Conservation (phyloP, 768 basidiomycete genomes). For the Fomitopsis serialis region DNA sequence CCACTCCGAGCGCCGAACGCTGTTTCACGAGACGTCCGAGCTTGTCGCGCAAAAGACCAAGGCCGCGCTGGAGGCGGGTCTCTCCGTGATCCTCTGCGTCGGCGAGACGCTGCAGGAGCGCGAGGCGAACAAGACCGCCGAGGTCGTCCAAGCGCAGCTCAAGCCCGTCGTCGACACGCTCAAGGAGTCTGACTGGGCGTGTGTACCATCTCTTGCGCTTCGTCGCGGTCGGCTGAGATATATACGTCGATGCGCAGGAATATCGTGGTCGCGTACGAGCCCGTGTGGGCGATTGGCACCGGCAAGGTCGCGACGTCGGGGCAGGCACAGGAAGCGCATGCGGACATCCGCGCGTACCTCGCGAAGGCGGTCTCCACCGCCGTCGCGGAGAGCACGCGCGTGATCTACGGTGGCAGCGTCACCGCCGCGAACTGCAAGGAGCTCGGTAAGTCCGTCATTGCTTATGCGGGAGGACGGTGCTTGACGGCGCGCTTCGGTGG, state of each 20-base stretch:
- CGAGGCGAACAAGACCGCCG: slow-evolving; percentile 69
- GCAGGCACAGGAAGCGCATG: slow-evolving; percentile 94
- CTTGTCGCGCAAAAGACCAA: slow-evolving; percentile 83
- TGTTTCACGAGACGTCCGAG: slow-evolving; percentile 86
- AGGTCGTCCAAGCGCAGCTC: slow-evolving; percentile 81
- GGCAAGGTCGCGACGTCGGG: slow-evolving; percentile 88
- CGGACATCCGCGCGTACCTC: slow-evolving; percentile 75
- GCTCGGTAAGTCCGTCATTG: slow-evolving; percentile 54
- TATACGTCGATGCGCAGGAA: slow-evolving; percentile 42
- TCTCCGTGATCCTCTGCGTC: slow-evolving; percentile 92
- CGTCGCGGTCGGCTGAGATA: background rate
- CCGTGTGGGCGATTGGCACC: slow-evolving; percentile 99
- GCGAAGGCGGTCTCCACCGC: slow-evolving; percentile 52
- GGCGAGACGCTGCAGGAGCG: slow-evolving; percentile 91
- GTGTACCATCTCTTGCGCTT: slow-evolving; percentile 20
- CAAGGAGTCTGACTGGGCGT: slow-evolving; percentile 77
- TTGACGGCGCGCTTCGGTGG: background rate
- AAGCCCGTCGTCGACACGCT: slow-evolving; percentile 63
- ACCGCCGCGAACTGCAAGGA: slow-evolving; percentile 84
- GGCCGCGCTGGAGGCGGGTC: slow-evolving; percentile 67
- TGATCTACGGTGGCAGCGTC: slow-evolving; percentile 97
- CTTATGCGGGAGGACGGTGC: background rate
- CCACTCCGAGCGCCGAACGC: slow-evolving; percentile 92
- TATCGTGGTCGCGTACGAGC: slow-evolving; percentile 94
- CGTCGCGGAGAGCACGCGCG: slow-evolving; percentile 70